Evolutionary conservation across 108 stramenopile species (phyloP), one percentile per base, ranked within the genome.

Genomic region (Licmophora abbreviata): DNA sequence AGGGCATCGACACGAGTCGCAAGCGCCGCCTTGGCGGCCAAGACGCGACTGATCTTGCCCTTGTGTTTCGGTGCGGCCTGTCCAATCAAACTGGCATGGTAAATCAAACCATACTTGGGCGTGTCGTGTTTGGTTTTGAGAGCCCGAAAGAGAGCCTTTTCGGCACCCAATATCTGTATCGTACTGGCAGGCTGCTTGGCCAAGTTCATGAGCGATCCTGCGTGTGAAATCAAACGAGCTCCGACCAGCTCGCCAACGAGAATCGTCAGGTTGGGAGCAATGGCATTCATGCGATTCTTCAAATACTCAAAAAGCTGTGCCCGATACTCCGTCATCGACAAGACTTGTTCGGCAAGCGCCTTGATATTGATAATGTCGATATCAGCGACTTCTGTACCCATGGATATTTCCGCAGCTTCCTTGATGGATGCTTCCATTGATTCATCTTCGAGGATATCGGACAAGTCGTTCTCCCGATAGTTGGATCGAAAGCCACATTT

Each of bases 171-270:
- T 54, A 98, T 99, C 66, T 98, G 97, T 18, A 99, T 95, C 2
- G 99, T 99, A 14, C 94, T 95, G 14, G 99, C 99, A n/a, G 99
- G 97, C 66, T 89, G 92, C 68, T 99, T 98, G 52, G 99, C 99
- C 21, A 99, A 76, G 59, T 99, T 98, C 84, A 99, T 93, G 27
- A 99, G 74, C 10, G 85, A 89, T 53, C 99, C 99, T 17, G 99
- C 96, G 58, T 99, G 97, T 28, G 97, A 86, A 63, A 99, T 99
- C 23, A 99, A 83, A 22, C 99, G 82, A 15, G 99, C 99, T 11
- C 95, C 99, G 4, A 99, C 99, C 9, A 99, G 68, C 63, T 99
- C 99, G 15, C 99, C 99, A 8, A 99, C 87, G 52, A 99, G 72
- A 42, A 97, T 87, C 55, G 97, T 97, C 23, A 99, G 85, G 72